Percentiles rank a stretch among this genome's conserved stretches.
Evolutionary conservation across 2,329 filamentous ascomycete species (phyloP).

Genomic region (Capronia coronata): DNA sequence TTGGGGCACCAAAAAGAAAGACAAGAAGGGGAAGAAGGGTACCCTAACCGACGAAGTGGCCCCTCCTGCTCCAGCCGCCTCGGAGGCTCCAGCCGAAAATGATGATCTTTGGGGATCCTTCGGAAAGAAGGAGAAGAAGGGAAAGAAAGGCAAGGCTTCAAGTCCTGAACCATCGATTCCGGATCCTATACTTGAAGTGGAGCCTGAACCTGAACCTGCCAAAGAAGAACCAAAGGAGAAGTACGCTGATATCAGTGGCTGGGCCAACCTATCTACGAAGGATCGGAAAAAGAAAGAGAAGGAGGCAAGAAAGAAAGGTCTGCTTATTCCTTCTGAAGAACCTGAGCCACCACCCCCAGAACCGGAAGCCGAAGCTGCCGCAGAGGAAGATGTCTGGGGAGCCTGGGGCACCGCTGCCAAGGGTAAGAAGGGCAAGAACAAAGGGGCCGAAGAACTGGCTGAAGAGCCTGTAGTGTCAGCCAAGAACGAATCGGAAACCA

Average conservation of each 20-base stretch:
- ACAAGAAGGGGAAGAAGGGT: constrained; percentile 37
- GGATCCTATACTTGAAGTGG: constrained; percentile 33
- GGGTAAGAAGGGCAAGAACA: constrained; percentile 31
- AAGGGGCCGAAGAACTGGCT: constrained; percentile 15
- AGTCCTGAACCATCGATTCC: constrained; percentile 28
- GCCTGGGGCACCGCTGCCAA: constrained; percentile 29
- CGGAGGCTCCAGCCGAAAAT: constrained; percentile 27
- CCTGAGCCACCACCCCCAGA: constrained; percentile 18
- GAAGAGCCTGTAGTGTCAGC: neutral
- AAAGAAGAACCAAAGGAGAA: constrained; percentile 25
- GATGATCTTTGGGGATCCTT: constrained; percentile 24
- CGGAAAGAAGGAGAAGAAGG: constrained; percentile 28
- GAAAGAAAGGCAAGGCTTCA: constrained; percentile 26
- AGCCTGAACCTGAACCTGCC: constrained; percentile 23
- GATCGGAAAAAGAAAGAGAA: constrained; percentile 39
- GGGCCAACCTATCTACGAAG: constrained; percentile 29
- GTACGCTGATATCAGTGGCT: constrained; percentile 29
- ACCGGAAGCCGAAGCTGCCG: constrained; percentile 26
- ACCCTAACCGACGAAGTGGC: constrained; percentile 17
- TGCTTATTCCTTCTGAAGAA: constrained; percentile 28
- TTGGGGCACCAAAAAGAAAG: constrained; percentile 38
- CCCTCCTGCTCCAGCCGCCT: constrained; percentile 21
- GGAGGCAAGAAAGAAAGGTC: constrained; percentile 39
- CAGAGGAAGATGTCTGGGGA: constrained; percentile 32
- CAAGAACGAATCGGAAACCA: neutral